Conservation (phyloP, 306 rosid species). For the Malus domestica region DNA sequence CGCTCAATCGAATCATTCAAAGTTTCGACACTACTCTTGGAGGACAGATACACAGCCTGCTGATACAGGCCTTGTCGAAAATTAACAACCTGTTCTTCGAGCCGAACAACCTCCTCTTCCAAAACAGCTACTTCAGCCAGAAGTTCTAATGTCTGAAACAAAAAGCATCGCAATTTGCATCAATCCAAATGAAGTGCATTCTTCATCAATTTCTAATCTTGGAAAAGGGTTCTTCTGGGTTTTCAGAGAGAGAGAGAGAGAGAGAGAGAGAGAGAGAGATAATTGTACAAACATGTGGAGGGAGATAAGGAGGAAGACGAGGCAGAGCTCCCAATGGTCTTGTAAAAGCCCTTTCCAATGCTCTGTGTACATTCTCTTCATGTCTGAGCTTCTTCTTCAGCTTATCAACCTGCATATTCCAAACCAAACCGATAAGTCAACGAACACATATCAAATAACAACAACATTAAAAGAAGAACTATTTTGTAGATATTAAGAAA, state of each 20-base stretch:
- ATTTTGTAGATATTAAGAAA: neutral
- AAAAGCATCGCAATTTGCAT: slow-evolving; percentile 3
- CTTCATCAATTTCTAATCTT: neutral
- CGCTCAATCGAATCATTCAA: slow-evolving; percentile 31
- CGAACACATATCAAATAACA: neutral
- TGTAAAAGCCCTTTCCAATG: slow-evolving; percentile 83
- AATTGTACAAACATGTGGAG: slow-evolving; percentile 56
- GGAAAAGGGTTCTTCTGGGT: neutral
- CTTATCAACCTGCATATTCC: slow-evolving; percentile 62
- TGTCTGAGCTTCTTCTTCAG: slow-evolving; percentile 92
- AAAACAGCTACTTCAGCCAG: slow-evolving; percentile 93
- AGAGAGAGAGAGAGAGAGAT: slow-evolving; percentile 4
- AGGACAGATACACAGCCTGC: slow-evolving; percentile 65
- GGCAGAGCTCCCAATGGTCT: slow-evolving; percentile 93
- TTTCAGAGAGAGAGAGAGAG: neutral
- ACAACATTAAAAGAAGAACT: neutral
- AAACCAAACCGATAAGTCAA: slow-evolving; percentile 4
- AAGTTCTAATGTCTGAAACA: slow-evolving; percentile 72
- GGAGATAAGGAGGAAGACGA: slow-evolving; percentile 97
- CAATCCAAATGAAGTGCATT: neutral
- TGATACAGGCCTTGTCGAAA: slow-evolving; percentile 78
- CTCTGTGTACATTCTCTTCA: slow-evolving; percentile 94
- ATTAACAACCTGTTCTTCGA: slow-evolving; percentile 80
- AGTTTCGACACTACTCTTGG: slow-evolving; percentile 54
- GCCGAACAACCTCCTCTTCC: slow-evolving; percentile 81